phyloP scores from a whole-genome alignment of 805 yeast species.

The Schwanniomyces vanrijiae region DNA sequence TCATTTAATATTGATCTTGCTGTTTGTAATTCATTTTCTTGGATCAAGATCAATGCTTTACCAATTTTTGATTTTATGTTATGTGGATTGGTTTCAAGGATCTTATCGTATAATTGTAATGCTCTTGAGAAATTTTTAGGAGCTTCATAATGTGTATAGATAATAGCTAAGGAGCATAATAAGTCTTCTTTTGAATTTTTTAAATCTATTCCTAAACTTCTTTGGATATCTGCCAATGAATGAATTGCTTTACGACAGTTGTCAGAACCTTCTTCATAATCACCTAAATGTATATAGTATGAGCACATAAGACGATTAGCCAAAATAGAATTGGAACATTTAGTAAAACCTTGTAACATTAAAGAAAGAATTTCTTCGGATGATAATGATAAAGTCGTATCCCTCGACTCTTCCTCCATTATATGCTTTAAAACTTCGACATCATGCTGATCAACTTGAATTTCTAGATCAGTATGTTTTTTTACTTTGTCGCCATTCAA shows the following conservation, averaged over 20 bases:
- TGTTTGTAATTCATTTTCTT: conserved; percentile 53
- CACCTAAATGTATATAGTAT: conserved; percentile 58
- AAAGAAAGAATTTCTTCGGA: conserved; percentile 53
- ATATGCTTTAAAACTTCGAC: conserved; percentile 13
- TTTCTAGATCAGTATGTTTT: conserved; percentile 9
- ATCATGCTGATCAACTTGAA: conserved; percentile 7
- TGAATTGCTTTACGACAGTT: conserved; percentile 61
- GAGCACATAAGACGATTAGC: conserved; percentile 66
- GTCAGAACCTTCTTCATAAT: conserved; percentile 62
- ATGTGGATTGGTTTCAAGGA: conserved; percentile 44
- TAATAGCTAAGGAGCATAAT: conserved; percentile 65
- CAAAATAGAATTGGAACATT: conserved; percentile 45
- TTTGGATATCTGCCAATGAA: conserved; percentile 47
- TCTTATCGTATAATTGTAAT: conserved; percentile 62
- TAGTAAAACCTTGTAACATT: conserved; percentile 51
- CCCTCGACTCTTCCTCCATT: conserved; percentile 12
- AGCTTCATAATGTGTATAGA: conserved; percentile 83
- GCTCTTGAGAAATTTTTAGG: conserved; percentile 87
- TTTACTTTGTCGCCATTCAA: conserved; percentile 10
- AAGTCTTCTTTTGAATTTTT: conserved; percentile 56
- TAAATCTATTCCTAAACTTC: conserved; percentile 48
- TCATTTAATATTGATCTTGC: conserved; percentile 55
- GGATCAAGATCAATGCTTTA: conserved; percentile 73
- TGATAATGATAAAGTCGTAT: conserved; percentile 19
- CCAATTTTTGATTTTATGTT: conserved; percentile 73